These are phyloP conservation scores for Nothomitra cinnamomea DNA, from an alignment of 2,329 filamentous ascomycete genomes.

Conservation along the genomic window DNA sequence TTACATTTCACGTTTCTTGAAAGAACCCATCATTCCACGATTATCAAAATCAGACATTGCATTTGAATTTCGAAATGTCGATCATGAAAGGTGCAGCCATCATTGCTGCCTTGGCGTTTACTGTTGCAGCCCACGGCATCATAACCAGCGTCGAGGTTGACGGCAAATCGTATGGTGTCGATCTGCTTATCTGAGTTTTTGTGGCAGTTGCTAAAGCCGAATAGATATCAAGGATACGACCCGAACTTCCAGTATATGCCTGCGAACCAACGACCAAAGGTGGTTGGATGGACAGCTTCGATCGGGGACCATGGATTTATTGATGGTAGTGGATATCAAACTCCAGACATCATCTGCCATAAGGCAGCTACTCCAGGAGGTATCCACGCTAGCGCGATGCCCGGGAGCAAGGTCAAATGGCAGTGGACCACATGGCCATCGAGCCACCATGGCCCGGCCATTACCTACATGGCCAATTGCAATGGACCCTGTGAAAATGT, in stretches of 20 bases:
- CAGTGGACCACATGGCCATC: constrained; percentile 34
- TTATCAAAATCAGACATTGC: neutral
- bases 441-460: constrained; percentile 30
- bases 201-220: neutral
- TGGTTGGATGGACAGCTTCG: neutral
- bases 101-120: neutral
- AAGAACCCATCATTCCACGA: no score
- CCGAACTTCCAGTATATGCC: neutral
- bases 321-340: neutral
- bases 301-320: neutral
- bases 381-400: constrained; percentile 25
- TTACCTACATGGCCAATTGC: constrained; percentile 30
- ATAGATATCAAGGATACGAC: neutral
- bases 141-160: neutral
- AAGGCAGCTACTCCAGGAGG: constrained; percentile 24
- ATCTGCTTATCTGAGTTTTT: no score
- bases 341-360: constrained; percentile 33
- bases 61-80: neutral
- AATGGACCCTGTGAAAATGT: constrained; percentile 26
- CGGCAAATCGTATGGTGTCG: neutral
- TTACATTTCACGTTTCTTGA: neutral
- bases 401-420: constrained; percentile 29
- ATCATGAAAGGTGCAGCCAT: neutral
- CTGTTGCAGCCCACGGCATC: neutral
- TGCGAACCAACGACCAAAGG: neutral